phyloP scores from a whole-genome alignment of 192 early-diverging fungal genomes.

The Podila horticola region DNA sequence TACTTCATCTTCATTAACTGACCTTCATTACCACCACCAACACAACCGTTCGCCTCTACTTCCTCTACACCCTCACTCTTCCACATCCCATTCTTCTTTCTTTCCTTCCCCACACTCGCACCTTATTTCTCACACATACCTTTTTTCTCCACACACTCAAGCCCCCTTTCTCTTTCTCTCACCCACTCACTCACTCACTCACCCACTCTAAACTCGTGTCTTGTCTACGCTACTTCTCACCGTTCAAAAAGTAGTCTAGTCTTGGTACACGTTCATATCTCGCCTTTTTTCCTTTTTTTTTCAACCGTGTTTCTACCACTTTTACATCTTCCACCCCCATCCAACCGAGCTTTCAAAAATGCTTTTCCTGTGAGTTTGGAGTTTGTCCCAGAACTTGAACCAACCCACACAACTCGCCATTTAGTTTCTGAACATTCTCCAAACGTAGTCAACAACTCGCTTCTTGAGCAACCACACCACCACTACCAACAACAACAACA shows the following conservation, averaged over 20 bases:
- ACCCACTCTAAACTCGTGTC: not conserved
- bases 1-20: not conserved
- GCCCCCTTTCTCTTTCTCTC: not conserved
- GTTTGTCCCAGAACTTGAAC: constrained; percentile 34
- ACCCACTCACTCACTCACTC: not conserved
- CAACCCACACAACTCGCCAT: constrained; percentile 4
- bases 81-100: not conserved
- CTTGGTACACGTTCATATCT: too few relatives aligned
- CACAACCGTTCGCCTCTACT: too few relatives aligned
- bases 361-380: constrained; percentile 51
- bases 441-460: constrained; percentile 46
- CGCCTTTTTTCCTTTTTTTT: not conserved
- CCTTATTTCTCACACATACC: not conserved
- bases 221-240: too few relatives aligned
- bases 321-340: constrained; percentile 18
- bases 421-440: constrained; percentile 54
- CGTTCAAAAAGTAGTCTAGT: too few relatives aligned
- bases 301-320: constrained; percentile 17
- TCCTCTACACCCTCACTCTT: not conserved
- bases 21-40: too few relatives aligned
- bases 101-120: not conserved
- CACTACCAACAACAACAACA: not conserved
- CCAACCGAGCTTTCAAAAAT: constrained; percentile 48
- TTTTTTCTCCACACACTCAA: not conserved
- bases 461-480: not conserved